Base-by-base conservation (phyloP, 495 filamentous ascomycete genomes). In the Xylaria telfairii region DNA sequence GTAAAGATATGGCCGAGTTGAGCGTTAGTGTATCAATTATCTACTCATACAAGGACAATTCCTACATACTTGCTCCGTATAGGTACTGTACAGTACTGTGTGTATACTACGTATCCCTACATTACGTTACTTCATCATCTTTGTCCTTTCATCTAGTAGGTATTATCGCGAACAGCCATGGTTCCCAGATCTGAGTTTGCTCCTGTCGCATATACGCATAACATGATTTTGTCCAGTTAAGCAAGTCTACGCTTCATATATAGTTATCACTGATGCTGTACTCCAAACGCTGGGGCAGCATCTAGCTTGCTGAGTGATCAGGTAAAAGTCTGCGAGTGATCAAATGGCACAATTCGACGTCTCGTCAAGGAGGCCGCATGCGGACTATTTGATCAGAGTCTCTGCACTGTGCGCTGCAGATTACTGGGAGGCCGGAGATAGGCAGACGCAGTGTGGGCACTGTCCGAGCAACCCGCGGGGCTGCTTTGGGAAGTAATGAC, bases 401-500 rank as follows among this genome's bases (percentile, higher is more conserved):
- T n/a, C 54, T 15, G n/a, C 42, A 59, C 59, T 42, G 37, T 42
- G 37, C 17, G n/a, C 59, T 42, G 7, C 59, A 7, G 21, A 62
- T 62, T 13, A 42, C 34, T 42, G n/a, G 37, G 37, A n/a, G 37
- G 10, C n/a, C 59, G 59, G 59, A 62, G 59, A 62, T 41, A 42
- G 21, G 21, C 37, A 26, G n/a, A 15, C 34, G 13, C 37, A 17
- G 59, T 17, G 39, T 62, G n/a, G 34, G 34, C 39, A 21, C 46
- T 39, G 41, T 30, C 9, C 37, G 21, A n/a, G 62, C 28, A 42
- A 41, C 44, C 12, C 32, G 65, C 37, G 41, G 49, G 37, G 53
- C 65, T 37, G 65, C 42, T 68, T 68, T 46, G 41, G 65, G 65
- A 41, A 56, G 53, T 21, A 24, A 68, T 68, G 65, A 68, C 65